Percentiles rank a stretch among this genome's conserved stretches.
Evolutionary conservation across 2,329 filamentous ascomycete genomes (phyloP).

Genomic region (Ophiognomonia clavigignenti-juglandacearum): DNA sequence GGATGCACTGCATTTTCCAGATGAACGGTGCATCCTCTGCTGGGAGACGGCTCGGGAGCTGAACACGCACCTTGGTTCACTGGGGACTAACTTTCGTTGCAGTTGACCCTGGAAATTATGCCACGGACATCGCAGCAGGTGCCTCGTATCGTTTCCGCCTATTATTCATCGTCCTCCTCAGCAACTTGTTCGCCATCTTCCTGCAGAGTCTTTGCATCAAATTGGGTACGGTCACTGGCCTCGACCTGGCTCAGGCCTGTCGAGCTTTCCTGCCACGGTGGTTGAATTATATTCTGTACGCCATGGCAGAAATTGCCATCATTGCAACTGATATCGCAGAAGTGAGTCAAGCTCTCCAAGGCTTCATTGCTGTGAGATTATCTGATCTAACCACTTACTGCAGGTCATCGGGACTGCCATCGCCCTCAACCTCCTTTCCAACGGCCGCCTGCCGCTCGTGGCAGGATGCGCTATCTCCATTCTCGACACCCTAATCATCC

Average conservation of each 20-base stretch:
- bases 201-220: conserved; percentile 65
- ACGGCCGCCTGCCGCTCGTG: conserved; percentile 53
- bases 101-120: conserved; percentile 63
- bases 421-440: conserved; percentile 61
- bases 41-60: too few species aligned
- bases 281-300: conserved; percentile 58
- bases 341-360: conserved; percentile 27
- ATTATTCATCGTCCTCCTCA: conserved; percentile 63
- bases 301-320: conserved; percentile 61
- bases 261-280: conserved; percentile 60
- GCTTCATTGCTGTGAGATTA: conserved; percentile 6
- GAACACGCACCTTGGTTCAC: too few species aligned
- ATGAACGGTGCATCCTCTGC: too few species aligned
- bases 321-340: conserved; percentile 69
- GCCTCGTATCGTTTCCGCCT: conserved; percentile 60
- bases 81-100: not conserved
- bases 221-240: conserved; percentile 62
- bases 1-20: too few species aligned
- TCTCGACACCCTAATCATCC: conserved; percentile 61
- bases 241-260: conserved; percentile 63
- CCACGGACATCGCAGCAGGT: conserved; percentile 65
- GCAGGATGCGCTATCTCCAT: conserved; percentile 66
- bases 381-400: not conserved
- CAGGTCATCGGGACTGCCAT: conserved; percentile 68
- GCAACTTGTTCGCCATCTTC: conserved; percentile 68